phyloP scores from a whole-genome alignment of 148 eudicot genomes.

The Vaccinium vitisidaea region DNA sequence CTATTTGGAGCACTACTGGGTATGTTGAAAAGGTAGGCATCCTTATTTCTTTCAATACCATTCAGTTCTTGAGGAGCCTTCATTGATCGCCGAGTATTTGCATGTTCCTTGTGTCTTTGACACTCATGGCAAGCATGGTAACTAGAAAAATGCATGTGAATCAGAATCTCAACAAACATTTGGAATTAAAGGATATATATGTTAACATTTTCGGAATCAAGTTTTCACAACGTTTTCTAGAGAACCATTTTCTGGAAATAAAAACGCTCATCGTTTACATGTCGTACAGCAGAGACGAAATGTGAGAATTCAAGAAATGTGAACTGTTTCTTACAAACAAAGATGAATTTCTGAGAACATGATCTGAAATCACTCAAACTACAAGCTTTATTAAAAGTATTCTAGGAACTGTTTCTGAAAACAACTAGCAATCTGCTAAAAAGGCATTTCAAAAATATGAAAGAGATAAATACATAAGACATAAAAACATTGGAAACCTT shows the following conservation, averaged over 20 bases:
- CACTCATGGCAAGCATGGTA: constrained; percentile 25
- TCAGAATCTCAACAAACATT: neutral
- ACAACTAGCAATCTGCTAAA: neutral
- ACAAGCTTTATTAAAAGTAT: neutral
- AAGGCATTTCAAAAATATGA: neutral
- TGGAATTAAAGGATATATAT: neutral
- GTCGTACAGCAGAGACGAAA: neutral
- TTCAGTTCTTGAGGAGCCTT: constrained; percentile 24
- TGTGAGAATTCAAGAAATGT: neutral
- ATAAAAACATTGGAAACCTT: neutral
- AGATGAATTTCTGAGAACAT: neutral
- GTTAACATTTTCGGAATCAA: neutral
- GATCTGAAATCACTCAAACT: neutral
- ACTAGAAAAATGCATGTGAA: constrained; percentile 7
- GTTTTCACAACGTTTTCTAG: neutral
- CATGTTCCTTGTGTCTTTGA: constrained; percentile 30
- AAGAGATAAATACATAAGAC: neutral
- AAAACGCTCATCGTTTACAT: neutral
- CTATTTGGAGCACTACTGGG: constrained; percentile 58
- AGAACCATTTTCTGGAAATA: neutral
- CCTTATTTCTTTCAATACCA: constrained; percentile 21
- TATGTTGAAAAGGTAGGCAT: constrained; percentile 25
- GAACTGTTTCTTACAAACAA: neutral
- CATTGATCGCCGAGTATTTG: constrained; percentile 36
- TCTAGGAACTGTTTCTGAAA: neutral